These are phyloP conservation scores for Ophioceras dolichostomum DNA, from an alignment of 2,329 filamentous ascomycete genomes.

Conservation along the genomic window DNA sequence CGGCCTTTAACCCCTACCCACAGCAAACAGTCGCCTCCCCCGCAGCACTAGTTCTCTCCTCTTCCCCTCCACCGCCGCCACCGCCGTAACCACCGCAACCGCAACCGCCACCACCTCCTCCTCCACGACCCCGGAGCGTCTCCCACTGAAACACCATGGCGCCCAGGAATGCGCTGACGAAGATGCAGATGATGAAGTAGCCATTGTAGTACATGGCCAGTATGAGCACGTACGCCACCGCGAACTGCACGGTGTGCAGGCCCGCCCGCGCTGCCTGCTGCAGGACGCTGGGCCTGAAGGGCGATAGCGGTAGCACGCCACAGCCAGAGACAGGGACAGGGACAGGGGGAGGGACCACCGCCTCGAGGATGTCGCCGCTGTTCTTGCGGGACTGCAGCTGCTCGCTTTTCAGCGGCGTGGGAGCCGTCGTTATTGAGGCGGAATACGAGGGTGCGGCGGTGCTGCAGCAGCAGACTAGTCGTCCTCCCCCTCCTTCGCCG, in stretches of 20 bases:
- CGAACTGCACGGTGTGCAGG: slow-evolving; percentile 60
- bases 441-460: too few species aligned
- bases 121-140: slow-evolving; percentile 15
- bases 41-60: slow-evolving; percentile 10
- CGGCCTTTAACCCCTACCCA: slow-evolving; percentile 8
- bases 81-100: too few species aligned
- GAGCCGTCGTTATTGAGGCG: too few species aligned
- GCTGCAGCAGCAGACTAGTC: too few species aligned
- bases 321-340: too few species aligned
- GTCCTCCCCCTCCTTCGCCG: too few species aligned
- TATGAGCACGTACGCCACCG: slow-evolving; percentile 71
- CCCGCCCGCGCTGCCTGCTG: slow-evolving; percentile 57
- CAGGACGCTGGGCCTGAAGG: slow-evolving; percentile 42
- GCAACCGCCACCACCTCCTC: neutral
- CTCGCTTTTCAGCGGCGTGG: too few species aligned
- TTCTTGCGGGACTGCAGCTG: too few species aligned
- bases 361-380: neutral
- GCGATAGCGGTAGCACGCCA: too few species aligned
- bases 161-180: slow-evolving; percentile 66
- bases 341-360: too few species aligned
- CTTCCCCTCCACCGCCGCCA: neutral
- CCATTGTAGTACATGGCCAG: slow-evolving; percentile 54
- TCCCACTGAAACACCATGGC: slow-evolving; percentile 66
- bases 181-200: slow-evolving; percentile 71
- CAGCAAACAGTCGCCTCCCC: slow-evolving; percentile 14